Evolutionary conservation across 495 filamentous ascomycete species (phyloP), one percentile per base, ranked within the genome.

Genomic region (Trichoderma reesei): DNA sequence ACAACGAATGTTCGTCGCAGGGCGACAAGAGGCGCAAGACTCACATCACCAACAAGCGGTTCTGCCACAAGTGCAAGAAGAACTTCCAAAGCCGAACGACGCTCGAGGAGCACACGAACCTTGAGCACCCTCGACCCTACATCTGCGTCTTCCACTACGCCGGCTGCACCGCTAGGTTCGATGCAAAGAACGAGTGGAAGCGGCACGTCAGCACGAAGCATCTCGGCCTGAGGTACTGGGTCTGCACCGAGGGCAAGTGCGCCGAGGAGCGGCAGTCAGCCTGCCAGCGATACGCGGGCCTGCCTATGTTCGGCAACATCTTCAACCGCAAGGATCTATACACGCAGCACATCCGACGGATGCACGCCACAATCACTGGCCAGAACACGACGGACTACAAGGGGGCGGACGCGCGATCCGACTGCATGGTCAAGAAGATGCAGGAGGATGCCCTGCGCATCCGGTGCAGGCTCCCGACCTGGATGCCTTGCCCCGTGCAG

Each of bases 241-340:
- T 88, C 67, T 98, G 93, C 75, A 83, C 89, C 63, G 78, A 90
- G 33, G 83, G 81, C 44, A 72, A 75, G 9, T 91, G 89, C 72
- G 82, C 76, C 62, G 72, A 80, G 36, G 68, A 62, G 7, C 68
- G 67, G 48, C 75, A 71, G 51, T 69, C 60, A 69, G 72, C 66
- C 66, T 68, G 41, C 65, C 60, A 64, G 26, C 68, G 68, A 54
- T n/a, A 37, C 18, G 51, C 60, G 9, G 51, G 39, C 9, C 34
- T 37, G 11, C 66, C 71, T 6, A 72, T 72, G 13, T 72, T 71
- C 39, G 77, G 77, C 20, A 87, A 90, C 63, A 86, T 90, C 71
- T 96, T 96, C 78, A 94, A 95, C 75, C 88, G 92, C 67, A 96
- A 96, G 71, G 92, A 96, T 67, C 85, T 96, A 33, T 96, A 92